Evolutionary conservation across 345 rosid species (phyloP).

Genomic region (Salix caprea): DNA sequence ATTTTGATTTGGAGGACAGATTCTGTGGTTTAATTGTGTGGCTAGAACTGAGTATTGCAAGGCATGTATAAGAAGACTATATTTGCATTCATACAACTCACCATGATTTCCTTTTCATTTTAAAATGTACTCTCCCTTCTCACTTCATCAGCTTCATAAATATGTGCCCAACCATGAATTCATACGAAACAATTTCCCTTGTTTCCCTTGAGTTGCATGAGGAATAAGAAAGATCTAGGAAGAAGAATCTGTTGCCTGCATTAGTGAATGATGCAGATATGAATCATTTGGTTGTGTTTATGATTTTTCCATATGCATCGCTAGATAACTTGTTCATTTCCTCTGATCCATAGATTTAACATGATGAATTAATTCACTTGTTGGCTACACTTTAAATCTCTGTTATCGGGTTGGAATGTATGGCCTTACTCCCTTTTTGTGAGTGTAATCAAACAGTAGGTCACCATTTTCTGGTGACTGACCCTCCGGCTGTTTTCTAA

Average conservation of each 20-base stretch:
- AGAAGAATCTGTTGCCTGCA: slow-evolving; percentile 4
- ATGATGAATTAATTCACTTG: neutral
- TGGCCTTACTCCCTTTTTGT: neutral
- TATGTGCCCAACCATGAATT: neutral
- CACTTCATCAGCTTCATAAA: neutral
- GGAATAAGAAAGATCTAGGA: slow-evolving; percentile 3
- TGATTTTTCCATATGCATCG: neutral
- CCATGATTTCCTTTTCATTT: slow-evolving; percentile 6
- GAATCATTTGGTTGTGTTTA: neutral
- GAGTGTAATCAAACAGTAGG: neutral
- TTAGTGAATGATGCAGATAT: slow-evolving; percentile 2
- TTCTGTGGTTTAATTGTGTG: slow-evolving; percentile 12
- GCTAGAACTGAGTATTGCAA: slow-evolving; percentile 8
- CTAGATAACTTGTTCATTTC: neutral
- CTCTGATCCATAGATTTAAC: neutral
- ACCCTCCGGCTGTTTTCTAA: neutral
- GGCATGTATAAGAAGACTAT: slow-evolving; percentile 3
- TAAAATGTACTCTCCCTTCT: neutral
- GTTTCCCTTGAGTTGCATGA: slow-evolving; percentile 1
- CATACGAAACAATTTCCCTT: neutral
- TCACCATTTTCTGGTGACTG: neutral
- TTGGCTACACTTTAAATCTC: neutral
- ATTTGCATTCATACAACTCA: neutral
- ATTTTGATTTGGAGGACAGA: slow-evolving; percentile 20
- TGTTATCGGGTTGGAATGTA: neutral